Evolutionary conservation across 2,329 filamentous ascomycete genomes (phyloP), one percentile per base, ranked within the genome.

Genomic region (Daldinia eschscholtzii): DNA sequence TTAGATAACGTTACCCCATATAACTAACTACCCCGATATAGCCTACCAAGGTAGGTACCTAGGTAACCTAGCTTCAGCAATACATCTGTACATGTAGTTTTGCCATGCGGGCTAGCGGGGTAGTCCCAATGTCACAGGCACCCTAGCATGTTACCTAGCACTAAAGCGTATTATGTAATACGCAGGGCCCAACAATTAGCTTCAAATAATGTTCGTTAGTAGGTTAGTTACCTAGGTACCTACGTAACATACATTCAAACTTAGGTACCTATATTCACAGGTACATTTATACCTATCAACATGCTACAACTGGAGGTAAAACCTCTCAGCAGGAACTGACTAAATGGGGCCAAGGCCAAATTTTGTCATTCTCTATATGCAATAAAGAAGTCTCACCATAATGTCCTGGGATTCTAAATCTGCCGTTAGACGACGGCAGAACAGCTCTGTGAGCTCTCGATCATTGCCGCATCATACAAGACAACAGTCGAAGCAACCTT

Each of bases 371-470:
- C 13, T 30, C 7, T n/a, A 52, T 52, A 12, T 26, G 2, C 13
- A 28, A 30, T 48, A 48, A n/a, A 26, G 1, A 12, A 4, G 28
- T 13, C 20, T 18, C 37, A 26, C 41, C 6, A 50, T 23, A 52
- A 83, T 83, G 80, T 79, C 80, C n/a, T 80, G 80, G 79, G 80
- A 81, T 58, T 77, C 80, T 18, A 79, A 81, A 71, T 70, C 80
- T 41, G 62, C 76, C 12, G 69, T 71, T 15, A 83, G 84, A 33
- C 81, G 83, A 57, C 83, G 85, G 53, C 83, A 85, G 67, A 84
- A 83, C 74, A 87, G 85, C 57, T 78, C 80, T 2, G 72, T 77
- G 9, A 76, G 77, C 56, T 75, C 72, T 15, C 76, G 81, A 44
- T 74, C 71, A 46, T 78, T 84, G 57, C 79, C 80, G 26, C 79